These are phyloP conservation scores for Russula griseocarnosa DNA, from an alignment of 768 basidiomycete genomes.

Conservation along the genomic window DNA sequence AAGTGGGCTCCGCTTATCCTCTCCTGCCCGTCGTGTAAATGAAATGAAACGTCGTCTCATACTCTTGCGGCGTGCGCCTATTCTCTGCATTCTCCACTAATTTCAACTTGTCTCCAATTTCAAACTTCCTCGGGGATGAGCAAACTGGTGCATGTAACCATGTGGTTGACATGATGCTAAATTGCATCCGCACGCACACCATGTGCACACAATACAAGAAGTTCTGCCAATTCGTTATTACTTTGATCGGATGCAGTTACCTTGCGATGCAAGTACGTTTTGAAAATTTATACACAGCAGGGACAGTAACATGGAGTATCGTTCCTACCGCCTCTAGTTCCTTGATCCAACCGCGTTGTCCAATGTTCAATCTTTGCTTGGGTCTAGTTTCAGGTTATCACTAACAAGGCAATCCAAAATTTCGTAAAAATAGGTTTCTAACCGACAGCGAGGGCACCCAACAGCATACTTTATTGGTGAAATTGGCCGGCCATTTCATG, in stretches of 20 bases:
- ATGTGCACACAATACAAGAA: no score
- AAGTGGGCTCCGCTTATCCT: no score
- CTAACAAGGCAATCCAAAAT: constrained; percentile 48
- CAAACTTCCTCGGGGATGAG: neutral
- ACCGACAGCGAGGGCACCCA: neutral
- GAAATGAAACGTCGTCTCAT: no score
- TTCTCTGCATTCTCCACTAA: no score
- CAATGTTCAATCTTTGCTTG: constrained; percentile 46
- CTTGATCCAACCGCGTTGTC: constrained; percentile 45
- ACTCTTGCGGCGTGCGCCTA: no score
- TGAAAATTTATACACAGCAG: neutral
- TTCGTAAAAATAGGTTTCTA: constrained; percentile 24
- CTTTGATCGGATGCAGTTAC: neutral
- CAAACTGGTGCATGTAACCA: no score
- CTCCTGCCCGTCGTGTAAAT: no score
- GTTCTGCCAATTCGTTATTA: no score
- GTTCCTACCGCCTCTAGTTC: constrained; percentile 37
- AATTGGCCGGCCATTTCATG: constrained; percentile 49
- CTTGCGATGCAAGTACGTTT: constrained; percentile 23
- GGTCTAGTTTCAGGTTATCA: constrained; percentile 37
- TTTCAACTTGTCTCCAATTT: neutral
- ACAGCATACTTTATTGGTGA: constrained; percentile 41
- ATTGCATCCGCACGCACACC: no score
- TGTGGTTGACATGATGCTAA: no score
- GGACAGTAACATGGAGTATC: neutral